A percentile compares a stretch with the other conserved stretches of the same genome.
These are phyloP conservation scores for Gamsiella multidivaricata DNA, from an alignment of 192 early-diverging fungal genomes.

Conservation along the genomic window DNA sequence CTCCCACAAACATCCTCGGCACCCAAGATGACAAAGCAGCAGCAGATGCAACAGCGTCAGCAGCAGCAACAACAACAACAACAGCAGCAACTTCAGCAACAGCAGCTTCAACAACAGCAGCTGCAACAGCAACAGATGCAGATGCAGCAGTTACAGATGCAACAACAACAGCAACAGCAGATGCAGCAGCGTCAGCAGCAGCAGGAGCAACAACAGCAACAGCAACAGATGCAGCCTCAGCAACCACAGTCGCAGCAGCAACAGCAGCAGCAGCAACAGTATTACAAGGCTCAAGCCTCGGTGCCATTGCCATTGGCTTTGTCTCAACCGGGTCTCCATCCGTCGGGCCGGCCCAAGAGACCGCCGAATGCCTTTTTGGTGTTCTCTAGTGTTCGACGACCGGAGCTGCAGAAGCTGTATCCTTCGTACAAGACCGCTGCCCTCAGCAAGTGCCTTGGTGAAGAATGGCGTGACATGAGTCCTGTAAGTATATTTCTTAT, in stretches of 20 bases:
- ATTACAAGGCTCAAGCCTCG: constrained; percentile 10
- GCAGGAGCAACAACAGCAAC: constrained; percentile 23
- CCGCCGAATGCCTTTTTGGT: constrained; percentile 78
- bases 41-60: constrained; percentile 22
- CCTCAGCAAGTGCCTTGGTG: constrained; percentile 73
- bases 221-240: constrained; percentile 22
- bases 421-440: constrained; percentile 70
- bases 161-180: constrained; percentile 30
- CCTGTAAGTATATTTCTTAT: constrained; percentile 26
- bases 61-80: constrained; percentile 28
- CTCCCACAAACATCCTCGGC: constrained; percentile 22
- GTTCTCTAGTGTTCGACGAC: constrained; percentile 73
- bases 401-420: constrained; percentile 67
- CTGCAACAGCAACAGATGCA: constrained; percentile 21
- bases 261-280: constrained; percentile 24
- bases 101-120: constrained; percentile 19
- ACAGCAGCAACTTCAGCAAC: constrained; percentile 30
- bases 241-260: constrained; percentile 17
- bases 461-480: constrained; percentile 71
- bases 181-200: constrained; percentile 13
- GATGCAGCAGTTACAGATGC: constrained; percentile 10
- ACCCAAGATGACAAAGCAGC: constrained; percentile 25
- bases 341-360: constrained; percentile 62
- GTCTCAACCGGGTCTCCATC: constrained; percentile 25
- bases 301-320: constrained; percentile 4